These are phyloP conservation scores for Dactylellina sp. DNA, from an alignment of 2,329 filamentous ascomycete species.

Conservation along the genomic window DNA sequence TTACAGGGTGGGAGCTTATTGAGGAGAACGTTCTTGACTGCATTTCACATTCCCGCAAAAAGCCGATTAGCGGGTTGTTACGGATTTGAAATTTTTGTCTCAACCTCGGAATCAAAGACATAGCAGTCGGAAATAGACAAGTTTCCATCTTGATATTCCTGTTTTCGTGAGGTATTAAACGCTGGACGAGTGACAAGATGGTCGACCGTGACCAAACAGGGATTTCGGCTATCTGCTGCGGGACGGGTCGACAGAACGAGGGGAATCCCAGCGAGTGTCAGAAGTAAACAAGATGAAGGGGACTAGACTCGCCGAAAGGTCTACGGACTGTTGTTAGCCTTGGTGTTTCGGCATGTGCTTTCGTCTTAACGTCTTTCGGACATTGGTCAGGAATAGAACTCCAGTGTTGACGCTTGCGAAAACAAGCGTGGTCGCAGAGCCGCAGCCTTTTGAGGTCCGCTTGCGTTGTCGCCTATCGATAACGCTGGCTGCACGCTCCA, in stretches of 20 bases:
- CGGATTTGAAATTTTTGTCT: constrained; percentile 20
- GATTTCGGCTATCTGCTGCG: constrained; percentile 54
- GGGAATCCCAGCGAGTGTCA: constrained; percentile 48
- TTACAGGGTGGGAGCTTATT: constrained; percentile 25
- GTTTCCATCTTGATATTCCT: constrained; percentile 15
- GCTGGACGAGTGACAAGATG: constrained; percentile 11
- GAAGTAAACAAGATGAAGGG: constrained; percentile 27
- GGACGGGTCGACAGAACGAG: constrained; percentile 56
- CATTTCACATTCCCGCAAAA: constrained; percentile 32
- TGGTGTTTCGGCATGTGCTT: neutral
- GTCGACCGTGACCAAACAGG: constrained; percentile 31
- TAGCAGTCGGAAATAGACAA: neutral
- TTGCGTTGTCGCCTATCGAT: constrained; percentile 44
- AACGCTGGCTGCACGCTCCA: constrained; percentile 28
- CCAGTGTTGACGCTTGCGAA: neutral
- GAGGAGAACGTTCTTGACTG: constrained; percentile 33
- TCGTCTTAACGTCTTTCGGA: constrained; percentile 1
- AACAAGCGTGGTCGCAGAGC: constrained; percentile 27
- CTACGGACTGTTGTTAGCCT: neutral
- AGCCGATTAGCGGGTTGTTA: constrained; percentile 37
- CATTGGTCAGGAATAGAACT: too few relatives aligned
- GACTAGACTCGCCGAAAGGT: constrained; percentile 19
- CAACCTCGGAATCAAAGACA: constrained; percentile 37
- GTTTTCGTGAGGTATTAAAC: constrained; percentile 54
- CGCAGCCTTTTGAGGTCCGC: constrained; percentile 22